Base-by-base conservation (phyloP, 2,329 filamentous ascomycete species). In the Magnaporthiopsis rhizophila region DNA sequence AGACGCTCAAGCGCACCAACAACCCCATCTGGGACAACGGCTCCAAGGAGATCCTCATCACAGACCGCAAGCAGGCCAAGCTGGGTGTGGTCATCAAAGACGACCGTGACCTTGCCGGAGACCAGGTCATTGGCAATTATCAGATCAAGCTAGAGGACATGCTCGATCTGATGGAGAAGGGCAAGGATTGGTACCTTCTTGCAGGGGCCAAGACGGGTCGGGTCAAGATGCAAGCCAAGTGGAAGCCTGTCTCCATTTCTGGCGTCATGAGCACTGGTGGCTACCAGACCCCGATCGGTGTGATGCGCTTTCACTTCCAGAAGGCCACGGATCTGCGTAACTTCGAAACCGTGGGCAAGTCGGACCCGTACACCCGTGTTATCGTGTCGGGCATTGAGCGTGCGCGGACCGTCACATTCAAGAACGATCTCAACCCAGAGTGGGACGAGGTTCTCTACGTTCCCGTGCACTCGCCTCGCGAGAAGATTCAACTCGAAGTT, bases 361-460 rank as follows among this genome's bases (percentile, higher is more conserved):
- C 95, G 0, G 96, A 99, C 75, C 92, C 95, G 0, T 99, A 99
- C 71, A 91, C 88, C 28, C 89, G 94, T 58, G 89, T 98, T 1
- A 77, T 97, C 63, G 83, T 97, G 9, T 97, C 93, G 61, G 94
- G 95, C 59, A 87, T 98, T 65, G 89, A 95, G 73, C 96, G 94
- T 75, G 92, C 86, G 12, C 87, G 93, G 65, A 98, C 95, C 2
- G 95, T 99, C 62, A 98, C 94, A 0, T 97, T 95, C 81, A 88
- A 92, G 74, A 99, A 97, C 77, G 96, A 97, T 67, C 86, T 99
- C 65, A 92, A 96, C 73, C 95, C 95, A 2, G 90, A 95, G 63
- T 99, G 91, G 88, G 92, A 99, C 71, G 95, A 99, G 76, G 88
- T 99, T 30, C 84, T 97, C 28, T 99, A 99, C 72, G 84, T 99